These are phyloP conservation scores for Lolium rigidum DNA, from an alignment of 176 grass and related monocot genomes.

Conservation along the genomic window DNA sequence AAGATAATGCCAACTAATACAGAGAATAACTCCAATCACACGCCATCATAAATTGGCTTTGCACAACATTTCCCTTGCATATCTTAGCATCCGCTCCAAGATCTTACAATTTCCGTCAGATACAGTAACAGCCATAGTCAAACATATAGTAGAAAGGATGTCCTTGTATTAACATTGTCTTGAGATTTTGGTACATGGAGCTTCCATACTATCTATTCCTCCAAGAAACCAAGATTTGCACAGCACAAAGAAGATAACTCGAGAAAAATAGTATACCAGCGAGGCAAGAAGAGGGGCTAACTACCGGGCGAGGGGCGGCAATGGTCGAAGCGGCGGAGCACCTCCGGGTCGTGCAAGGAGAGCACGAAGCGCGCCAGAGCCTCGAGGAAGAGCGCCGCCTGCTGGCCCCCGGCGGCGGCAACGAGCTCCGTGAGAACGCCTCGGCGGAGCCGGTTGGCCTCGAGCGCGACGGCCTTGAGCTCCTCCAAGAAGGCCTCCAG, in stretches of 20 bases:
- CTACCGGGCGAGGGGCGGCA: constrained; percentile 50
- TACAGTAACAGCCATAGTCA: constrained; percentile 17
- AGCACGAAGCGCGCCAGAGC: constrained; percentile 64
- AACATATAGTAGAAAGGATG: not conserved
- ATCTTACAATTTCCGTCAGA: constrained; percentile 17
- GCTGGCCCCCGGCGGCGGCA: constrained; percentile 56
- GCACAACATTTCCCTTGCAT: constrained; percentile 32
- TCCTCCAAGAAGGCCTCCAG: constrained; percentile 56
- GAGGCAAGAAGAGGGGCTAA: constrained; percentile 52
- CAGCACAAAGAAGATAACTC: constrained; percentile 21
- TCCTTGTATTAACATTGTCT: too few relatives aligned
- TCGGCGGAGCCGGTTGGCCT: constrained; percentile 64
- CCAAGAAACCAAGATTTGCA: constrained; percentile 54
- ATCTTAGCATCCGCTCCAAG: constrained; percentile 26
- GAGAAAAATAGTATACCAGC: constrained; percentile 20
- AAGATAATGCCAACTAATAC: constrained; percentile 16
- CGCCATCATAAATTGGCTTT: not conserved
- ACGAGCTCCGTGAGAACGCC: constrained; percentile 61
- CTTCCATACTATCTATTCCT: constrained; percentile 1
- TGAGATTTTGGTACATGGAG: too few relatives aligned
- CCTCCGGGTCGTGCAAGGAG: constrained; percentile 61
- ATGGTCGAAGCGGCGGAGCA: constrained; percentile 64
- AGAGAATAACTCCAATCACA: constrained; percentile 19
- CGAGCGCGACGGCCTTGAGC: constrained; percentile 50
- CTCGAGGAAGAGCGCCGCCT: constrained; percentile 69